Evolutionary conservation across 257 asterid genomes (phyloP).

Genomic region (Solanum arcanum): DNA sequence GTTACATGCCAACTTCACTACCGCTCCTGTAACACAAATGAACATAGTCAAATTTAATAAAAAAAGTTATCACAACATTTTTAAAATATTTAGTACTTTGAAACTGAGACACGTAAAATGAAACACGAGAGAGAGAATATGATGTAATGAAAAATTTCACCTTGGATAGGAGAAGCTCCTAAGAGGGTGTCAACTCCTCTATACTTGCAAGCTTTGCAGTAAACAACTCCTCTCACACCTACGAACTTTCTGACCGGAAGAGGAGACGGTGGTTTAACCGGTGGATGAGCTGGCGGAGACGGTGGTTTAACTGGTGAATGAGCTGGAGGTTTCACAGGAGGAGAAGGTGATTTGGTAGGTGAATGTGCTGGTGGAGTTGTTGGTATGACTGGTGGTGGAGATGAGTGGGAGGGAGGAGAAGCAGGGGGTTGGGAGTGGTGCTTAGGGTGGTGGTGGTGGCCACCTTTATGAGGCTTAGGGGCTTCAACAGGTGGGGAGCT

Average conservation of each 20-base stretch:
- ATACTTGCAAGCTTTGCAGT: slow-evolving; percentile 62
- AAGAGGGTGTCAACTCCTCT: slow-evolving; percentile 29
- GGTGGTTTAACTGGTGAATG: background rate
- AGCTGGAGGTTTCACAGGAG: background rate
- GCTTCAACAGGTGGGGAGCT: slow-evolving; percentile 7
- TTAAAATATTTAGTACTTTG: too few relatives aligned
- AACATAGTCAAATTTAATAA: background rate
- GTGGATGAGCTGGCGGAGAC: background rate
- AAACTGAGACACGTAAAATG: too few relatives aligned
- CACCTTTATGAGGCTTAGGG: slow-evolving; percentile 1
- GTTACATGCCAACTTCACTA: slow-evolving; percentile 50
- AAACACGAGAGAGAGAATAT: too few relatives aligned
- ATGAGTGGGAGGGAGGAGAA: slow-evolving; percentile 1
- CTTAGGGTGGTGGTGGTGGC: slow-evolving; percentile 14
- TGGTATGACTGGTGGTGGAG: background rate
- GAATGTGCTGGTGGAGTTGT: background rate
- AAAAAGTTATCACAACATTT: too few relatives aligned
- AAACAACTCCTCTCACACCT: slow-evolving; percentile 46
- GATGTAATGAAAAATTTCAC: background rate
- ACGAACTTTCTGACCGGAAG: slow-evolving; percentile 17
- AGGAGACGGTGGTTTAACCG: background rate
- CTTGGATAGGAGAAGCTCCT: slow-evolving; percentile 38
- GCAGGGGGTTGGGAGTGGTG: background rate
- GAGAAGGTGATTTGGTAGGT: background rate
- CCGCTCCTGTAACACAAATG: slow-evolving; percentile 26